Conservation (phyloP, 495 filamentous ascomycete species). For the Hypomontagnella submonticulosa region DNA sequence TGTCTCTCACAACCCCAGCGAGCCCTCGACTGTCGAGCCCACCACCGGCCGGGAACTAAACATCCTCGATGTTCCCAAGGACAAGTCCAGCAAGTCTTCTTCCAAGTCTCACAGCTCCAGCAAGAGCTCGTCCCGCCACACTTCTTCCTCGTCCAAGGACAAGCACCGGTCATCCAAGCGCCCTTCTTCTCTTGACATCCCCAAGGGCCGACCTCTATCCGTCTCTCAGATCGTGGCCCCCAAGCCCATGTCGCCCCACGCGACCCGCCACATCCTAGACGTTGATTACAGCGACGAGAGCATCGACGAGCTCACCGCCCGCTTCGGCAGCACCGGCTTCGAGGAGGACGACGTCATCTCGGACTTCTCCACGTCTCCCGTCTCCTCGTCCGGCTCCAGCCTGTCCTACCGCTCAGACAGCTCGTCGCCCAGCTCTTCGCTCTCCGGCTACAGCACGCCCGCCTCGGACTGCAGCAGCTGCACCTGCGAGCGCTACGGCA, state of each 20-base stretch:
- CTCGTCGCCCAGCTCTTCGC: conserved; percentile 75
- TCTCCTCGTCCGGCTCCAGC: conserved; percentile 78
- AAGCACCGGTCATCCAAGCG: conserved; percentile 56
- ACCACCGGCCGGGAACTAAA: conserved; percentile 96
- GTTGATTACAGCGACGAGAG: conserved; percentile 73
- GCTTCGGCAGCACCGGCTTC: conserved; percentile 77
- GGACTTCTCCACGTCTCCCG: conserved; percentile 65
- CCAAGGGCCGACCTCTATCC: conserved; percentile 86
- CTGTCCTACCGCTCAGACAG: conserved; percentile 82
- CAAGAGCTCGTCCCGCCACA: conserved; percentile 52
- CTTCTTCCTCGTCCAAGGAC: conserved; percentile 50
- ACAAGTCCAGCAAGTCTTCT: conserved; percentile 59
- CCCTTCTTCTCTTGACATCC: conserved; percentile 66
- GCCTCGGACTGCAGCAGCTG: conserved; percentile 67
- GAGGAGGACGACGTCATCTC: conserved; percentile 73
- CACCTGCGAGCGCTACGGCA: conserved; percentile 93
- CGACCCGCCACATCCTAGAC: conserved; percentile 84
- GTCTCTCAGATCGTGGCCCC: conserved; percentile 90
- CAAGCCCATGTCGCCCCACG: conserved; percentile 86
- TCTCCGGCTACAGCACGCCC: conserved; percentile 75
- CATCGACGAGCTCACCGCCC: conserved; percentile 76
- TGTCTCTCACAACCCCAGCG: conserved; percentile 94
- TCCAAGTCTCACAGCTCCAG: conserved; percentile 61
- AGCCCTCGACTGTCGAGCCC: conserved; percentile 89
- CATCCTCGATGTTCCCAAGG: conserved; percentile 69